Evolutionary conservation across 345 rosid genomes (phyloP).

Genomic region (Mercurialis annua): DNA sequence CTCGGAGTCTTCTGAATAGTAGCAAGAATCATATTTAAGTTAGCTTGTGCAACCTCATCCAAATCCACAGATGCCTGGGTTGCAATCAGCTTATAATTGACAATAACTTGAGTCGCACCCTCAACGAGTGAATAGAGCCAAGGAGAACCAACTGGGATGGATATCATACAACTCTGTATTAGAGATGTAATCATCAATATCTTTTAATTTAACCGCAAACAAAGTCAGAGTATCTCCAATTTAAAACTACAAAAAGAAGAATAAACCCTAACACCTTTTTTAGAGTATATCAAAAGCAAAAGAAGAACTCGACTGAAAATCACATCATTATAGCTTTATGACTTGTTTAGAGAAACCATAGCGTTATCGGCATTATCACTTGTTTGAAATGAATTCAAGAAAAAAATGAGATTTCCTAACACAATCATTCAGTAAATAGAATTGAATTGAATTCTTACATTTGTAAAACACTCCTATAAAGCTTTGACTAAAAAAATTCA

Average conservation of each 20-base stretch:
- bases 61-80: slow-evolving; percentile 37
- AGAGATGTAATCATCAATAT: slow-evolving; percentile 23
- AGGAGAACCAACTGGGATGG: slow-evolving; percentile 33
- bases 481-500: too few species aligned
- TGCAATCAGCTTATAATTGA: slow-evolving; percentile 22
- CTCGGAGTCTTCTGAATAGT: slow-evolving; percentile 26
- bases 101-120: slow-evolving; percentile 15
- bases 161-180: slow-evolving; percentile 48
- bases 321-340: too few species aligned
- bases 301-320: too few species aligned
- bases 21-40: slow-evolving; percentile 32
- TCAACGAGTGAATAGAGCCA: slow-evolving; percentile 25
- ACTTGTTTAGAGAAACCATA: too few species aligned
- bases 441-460: neutral
- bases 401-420: too few species aligned
- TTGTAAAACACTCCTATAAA: too few species aligned
- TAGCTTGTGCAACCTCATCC: slow-evolving; percentile 31
- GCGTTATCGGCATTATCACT: too few species aligned
- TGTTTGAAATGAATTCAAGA: too few species aligned
- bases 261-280: too few species aligned
- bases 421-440: neutral
- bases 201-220: neutral
- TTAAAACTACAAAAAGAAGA: too few species aligned
- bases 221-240: neutral
- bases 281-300: too few species aligned